Base-by-base conservation (phyloP, 1,284 basidiomycete species). In the Crucibulum cyathiforme region DNA sequence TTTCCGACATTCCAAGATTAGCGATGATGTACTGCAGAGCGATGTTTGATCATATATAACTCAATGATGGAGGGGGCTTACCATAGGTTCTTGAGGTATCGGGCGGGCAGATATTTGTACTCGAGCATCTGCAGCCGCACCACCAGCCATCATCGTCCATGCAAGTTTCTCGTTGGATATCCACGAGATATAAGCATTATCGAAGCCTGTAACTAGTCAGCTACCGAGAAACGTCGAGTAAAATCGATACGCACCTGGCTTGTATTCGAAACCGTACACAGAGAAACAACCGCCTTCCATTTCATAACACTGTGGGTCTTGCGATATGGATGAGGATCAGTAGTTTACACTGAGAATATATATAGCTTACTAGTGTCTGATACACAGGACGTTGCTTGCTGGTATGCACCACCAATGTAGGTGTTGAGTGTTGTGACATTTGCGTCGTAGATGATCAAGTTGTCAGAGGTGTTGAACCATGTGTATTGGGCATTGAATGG, bases 21-120 rank as follows among this genome's bases (percentile, higher is more conserved):
- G 85, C 77, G 65, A 96, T 86, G 68, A 96, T 82, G 73, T 94
- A 90, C 87, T 90, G 58, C 3, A 36, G 10, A 43, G n/a, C 34
- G 34, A n/a, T 45, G 19, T 19, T 8, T 5, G 17, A 43, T 12
- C 37, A 7, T n/a, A 36, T 5, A 37, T 19, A 19, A 13, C 7
- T 10, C 10, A 1, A 35, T n/a, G 36, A 37, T 15, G 31, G 5
- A n/a, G 1, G 41, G 6, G 13, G 58, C 79, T 51, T 69, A 88
- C 90, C 90, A 96, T 88, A 2, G 94, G 94, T 73, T 96, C 95
- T 68, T 92, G 87, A 0, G 95, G 86, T 43, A 98, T 83, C 5
- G 90, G 85, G 47, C 96, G 82, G 41, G 85, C 83, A 2, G 88
- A 80, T 55, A 97, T 93, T 62, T 93, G 80, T 13, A 89, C 88